phyloP scores from a whole-genome alignment of 1,139 yeast species.

The Wickerhamomyces sp. region DNA sequence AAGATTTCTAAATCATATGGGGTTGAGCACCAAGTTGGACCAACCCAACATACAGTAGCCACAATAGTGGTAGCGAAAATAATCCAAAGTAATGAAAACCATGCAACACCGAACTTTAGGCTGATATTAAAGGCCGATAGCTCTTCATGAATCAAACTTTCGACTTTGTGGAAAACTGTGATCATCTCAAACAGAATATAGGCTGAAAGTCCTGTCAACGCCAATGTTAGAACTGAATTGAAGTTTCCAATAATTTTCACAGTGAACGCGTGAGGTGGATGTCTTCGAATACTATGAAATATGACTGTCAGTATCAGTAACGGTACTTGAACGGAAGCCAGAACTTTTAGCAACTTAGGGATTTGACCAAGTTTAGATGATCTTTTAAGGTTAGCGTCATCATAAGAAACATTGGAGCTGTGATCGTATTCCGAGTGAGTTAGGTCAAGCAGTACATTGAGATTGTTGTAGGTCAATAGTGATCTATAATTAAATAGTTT shows the following conservation, averaged over 20 bases:
- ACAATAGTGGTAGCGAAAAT: conserved; percentile 28
- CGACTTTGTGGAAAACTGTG: conserved; percentile 23
- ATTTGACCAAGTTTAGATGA: conserved; percentile 18
- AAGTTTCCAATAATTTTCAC: conserved; percentile 32
- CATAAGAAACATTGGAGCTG: conserved; percentile 14
- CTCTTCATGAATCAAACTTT: conserved; percentile 28
- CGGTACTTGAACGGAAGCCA: conserved; percentile 27
- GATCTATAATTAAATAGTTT: conserved; percentile 41
- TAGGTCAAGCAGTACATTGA: conserved; percentile 44
- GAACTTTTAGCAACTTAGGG: conserved; percentile 27
- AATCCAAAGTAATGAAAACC: conserved; percentile 42
- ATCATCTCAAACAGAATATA: conserved; percentile 31
- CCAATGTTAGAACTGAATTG: conserved; percentile 32
- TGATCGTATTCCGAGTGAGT: conserved; percentile 29
- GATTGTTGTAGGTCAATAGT: conserved; percentile 33
- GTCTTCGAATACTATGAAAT: conserved; percentile 28
- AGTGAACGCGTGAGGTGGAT: conserved; percentile 11
- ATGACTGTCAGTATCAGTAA: conserved; percentile 31
- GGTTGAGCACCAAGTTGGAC: conserved; percentile 42
- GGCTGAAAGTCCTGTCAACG: conserved; percentile 30
- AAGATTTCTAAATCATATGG: conserved; percentile 16
- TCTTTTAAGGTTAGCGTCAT: too few relatives aligned
- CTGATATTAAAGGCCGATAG: conserved; percentile 44
- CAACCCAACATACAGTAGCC: conserved; percentile 31
- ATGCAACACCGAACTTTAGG: conserved; percentile 36